Evolutionary conservation across 169 alveolate genomes (phyloP).

Genomic region (Neospora caninum): DNA sequence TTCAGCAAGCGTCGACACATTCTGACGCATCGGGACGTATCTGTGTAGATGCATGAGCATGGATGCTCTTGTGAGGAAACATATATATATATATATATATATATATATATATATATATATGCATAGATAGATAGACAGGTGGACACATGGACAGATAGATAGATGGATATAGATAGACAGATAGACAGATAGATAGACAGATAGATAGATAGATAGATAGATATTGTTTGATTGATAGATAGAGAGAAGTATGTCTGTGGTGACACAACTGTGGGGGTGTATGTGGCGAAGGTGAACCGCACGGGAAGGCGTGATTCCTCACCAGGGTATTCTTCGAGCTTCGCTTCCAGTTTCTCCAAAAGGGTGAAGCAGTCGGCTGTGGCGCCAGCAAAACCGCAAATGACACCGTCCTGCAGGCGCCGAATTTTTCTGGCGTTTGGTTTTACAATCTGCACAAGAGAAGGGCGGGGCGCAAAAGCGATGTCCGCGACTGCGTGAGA

Average conservation of each 20-base stretch:
- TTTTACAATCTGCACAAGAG: slow-evolving; percentile 72
- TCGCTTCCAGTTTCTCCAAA: slow-evolving; percentile 80
- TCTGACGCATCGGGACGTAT: too few relatives aligned
- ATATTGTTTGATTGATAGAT: not conserved
- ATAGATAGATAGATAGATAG: not conserved
- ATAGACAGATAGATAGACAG: not conserved
- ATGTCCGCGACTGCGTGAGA: not conserved
- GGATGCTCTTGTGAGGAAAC: too few relatives aligned
- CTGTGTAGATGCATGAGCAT: not conserved
- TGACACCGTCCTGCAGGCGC: slow-evolving; percentile 72
- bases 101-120: not conserved
- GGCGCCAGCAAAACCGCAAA: slow-evolving; percentile 86
- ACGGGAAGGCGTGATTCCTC: not conserved
- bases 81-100: slow-evolving; percentile 2
- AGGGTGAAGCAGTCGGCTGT: slow-evolving; percentile 87
- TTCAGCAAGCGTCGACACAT: too few relatives aligned
- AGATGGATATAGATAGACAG: not conserved
- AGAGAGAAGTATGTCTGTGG: too few relatives aligned
- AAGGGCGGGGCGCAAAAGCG: not conserved
- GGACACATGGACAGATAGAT: not conserved
- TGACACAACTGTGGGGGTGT: too few relatives aligned
- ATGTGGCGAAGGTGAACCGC: too few relatives aligned
- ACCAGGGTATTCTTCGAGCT: slow-evolving; percentile 85
- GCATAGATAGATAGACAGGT: not conserved
- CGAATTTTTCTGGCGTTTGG: slow-evolving; percentile 79